Evolutionary conservation across 2,329 filamentous ascomycete genomes (phyloP), one percentile per base, ranked within the genome.

Genomic region (Periconia sp.): DNA sequence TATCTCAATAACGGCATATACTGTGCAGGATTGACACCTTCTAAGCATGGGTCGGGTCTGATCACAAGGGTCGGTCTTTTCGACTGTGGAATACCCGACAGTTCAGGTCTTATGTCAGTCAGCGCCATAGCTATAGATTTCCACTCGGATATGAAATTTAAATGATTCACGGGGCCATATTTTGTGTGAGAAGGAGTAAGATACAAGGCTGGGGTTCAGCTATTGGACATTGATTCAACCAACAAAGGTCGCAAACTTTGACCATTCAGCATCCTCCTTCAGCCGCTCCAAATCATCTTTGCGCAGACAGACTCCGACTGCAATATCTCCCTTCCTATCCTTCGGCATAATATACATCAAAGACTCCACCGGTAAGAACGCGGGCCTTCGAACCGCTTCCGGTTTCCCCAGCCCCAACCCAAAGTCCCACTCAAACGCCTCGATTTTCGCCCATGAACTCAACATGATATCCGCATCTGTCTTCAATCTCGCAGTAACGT

Each of bases 391-490:
- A 19, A 84, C 81, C 0, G 71, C 72, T 51, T 74, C 75, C 0
- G 82, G 79, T 17, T 57, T 69, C 0, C 81, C 82, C 2, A 84
- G 57, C 0, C 75, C 77, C 1, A 77, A 57, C 0, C 72, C 71
- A 52, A 85, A 85, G 43, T 82, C 78, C 7, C 79, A 65, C 0
- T 74, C 65, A 55, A 79, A 80, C 14, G 69, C 72, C 6, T 75
- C 65, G 2, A 81, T 62, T 48, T 80, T 79, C 0, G 76, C 74
- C 82, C 82, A 85, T 1, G 81, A 85, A 52, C 79, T 83, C 6
- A 85, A 54, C 73, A 80, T 78, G 2, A 85, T 65, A 37, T 83
- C 71, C 2, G 79, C 48, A 20, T 48, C 45, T 5, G 44, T 27
- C 7, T 55, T 42, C 6, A 58, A 40, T 7, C 18, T 50, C 2